phyloP scores from a whole-genome alignment of 352 stramenopile genomes.

The Pythium guiyangense region DNA sequence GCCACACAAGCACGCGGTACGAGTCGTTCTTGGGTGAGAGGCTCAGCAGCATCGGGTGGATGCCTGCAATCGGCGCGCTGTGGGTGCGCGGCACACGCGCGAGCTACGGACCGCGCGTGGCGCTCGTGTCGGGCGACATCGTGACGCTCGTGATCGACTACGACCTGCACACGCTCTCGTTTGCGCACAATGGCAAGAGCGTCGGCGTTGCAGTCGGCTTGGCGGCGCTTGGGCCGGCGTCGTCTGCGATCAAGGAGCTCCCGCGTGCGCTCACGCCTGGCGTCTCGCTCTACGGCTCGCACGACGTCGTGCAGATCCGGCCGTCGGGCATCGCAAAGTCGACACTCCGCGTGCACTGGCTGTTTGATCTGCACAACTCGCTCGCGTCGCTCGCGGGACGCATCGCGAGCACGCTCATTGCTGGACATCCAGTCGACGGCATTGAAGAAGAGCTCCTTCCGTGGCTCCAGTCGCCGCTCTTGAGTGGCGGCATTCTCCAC shows the following conservation, averaged over 20 bases:
- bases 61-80: conserved; percentile 72
- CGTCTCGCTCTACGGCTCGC: conserved; percentile 62
- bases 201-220: conserved; percentile 55
- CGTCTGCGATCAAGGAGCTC: conserved; percentile 22
- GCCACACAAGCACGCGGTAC: conserved; percentile 4
- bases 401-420: conserved; percentile 68
- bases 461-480: conserved; percentile 77
- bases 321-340: conserved; percentile 70
- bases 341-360: conserved; percentile 74
- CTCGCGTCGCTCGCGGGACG: conserved; percentile 64
- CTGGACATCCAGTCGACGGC: conserved; percentile 64
- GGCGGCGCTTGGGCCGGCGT: conserved; percentile 29
- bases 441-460: conserved; percentile 80
- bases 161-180: conserved; percentile 66
- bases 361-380: conserved; percentile 79
- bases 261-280: conserved; percentile 40
- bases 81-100: conserved; percentile 61
- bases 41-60: conserved; percentile 67
- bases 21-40: conserved; percentile 51
- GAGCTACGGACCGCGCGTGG: conserved; percentile 40
- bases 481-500: conserved; percentile 60
- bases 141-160: conserved; percentile 72
- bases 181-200: conserved; percentile 60
- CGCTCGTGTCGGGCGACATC: conserved; percentile 58
- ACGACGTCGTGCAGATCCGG: conserved; percentile 72